Conservation (phyloP, 495 filamentous ascomycete species). For the Trichocladium antarcticum region DNA sequence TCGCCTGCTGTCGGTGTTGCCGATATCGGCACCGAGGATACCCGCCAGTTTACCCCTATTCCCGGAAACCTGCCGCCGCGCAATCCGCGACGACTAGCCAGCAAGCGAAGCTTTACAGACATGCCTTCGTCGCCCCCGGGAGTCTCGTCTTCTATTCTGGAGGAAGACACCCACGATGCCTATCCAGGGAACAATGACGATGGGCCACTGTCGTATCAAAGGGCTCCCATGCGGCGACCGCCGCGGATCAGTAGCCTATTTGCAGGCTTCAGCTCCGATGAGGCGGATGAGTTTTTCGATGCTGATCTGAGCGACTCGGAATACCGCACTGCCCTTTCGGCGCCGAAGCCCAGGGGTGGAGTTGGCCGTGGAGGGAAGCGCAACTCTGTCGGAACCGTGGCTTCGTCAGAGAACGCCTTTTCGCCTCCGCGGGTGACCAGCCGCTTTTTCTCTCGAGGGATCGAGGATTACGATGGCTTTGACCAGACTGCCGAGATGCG, state of each 20-base stretch:
- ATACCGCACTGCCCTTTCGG: constrained; percentile 52
- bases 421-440: constrained; percentile 14
- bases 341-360: constrained; percentile 40
- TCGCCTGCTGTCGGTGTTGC: constrained; percentile 30
- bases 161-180: constrained; percentile 45
- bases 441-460: constrained; percentile 18
- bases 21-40: constrained; percentile 26
- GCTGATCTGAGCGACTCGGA: constrained; percentile 54
- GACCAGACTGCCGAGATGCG: constrained; percentile 23
- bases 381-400: constrained; percentile 17
- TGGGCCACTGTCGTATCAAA: constrained; percentile 55
- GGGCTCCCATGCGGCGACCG: constrained; percentile 52
- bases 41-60: constrained; percentile 37
- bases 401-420: constrained; percentile 27
- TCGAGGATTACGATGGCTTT: constrained; percentile 20
- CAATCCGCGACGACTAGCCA: constrained; percentile 41
- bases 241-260: constrained; percentile 74
- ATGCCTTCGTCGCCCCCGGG: constrained; percentile 39
- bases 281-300: constrained; percentile 47
- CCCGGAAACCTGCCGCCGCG: constrained; percentile 42
- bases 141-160: constrained; percentile 10
- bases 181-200: constrained; percentile 81
- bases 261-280: constrained; percentile 61
- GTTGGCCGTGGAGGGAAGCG: constrained; percentile 29
- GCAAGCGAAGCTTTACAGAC: constrained; percentile 35